Evolutionary conservation across 1,139 yeast genomes (phyloP).

Genomic region (Yamadazyma blattariae): DNA sequence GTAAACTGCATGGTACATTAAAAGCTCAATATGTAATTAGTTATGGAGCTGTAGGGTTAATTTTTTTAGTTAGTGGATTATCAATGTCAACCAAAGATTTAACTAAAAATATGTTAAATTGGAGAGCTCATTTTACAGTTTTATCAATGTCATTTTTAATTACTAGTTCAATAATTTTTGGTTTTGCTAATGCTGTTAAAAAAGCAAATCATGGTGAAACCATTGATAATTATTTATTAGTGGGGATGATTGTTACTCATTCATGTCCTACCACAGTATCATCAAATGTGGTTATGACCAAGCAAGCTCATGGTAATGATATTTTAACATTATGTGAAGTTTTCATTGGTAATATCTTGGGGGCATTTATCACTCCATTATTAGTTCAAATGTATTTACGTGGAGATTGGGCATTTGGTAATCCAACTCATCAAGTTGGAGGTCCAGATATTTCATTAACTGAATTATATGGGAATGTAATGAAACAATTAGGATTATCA

Average conservation of each 20-base stretch:
- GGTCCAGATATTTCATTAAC: constrained; percentile 48
- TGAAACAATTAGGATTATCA: constrained; percentile 82
- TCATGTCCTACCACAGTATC: constrained; percentile 91
- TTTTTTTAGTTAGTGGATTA: constrained; percentile 76
- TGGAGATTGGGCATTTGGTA: constrained; percentile 72
- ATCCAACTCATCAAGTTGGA: constrained; percentile 55
- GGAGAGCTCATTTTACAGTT: constrained; percentile 82
- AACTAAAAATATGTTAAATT: constrained; percentile 57
- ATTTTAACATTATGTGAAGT: constrained; percentile 80
- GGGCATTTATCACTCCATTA: constrained; percentile 87
- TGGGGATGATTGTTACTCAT: constrained; percentile 77
- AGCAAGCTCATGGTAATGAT: constrained; percentile 76
- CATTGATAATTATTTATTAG: constrained; percentile 72
- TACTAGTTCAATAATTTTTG: constrained; percentile 74
- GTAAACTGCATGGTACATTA: constrained; percentile 77
- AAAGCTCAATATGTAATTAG: constrained; percentile 72
- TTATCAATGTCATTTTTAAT: constrained; percentile 66
- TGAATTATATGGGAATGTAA: constrained; percentile 66
- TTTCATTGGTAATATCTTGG: constrained; percentile 76
- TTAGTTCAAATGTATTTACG: constrained; percentile 66
- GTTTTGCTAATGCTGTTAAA: constrained; percentile 66
- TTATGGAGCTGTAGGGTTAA: constrained; percentile 84
- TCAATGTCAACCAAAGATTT: constrained; percentile 68
- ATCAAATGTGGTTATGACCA: constrained; percentile 91
- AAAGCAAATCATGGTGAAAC: constrained; percentile 47